These are phyloP conservation scores for Pichia sp. DNA, from an alignment of 1,139 yeast species.

Conservation along the genomic window DNA sequence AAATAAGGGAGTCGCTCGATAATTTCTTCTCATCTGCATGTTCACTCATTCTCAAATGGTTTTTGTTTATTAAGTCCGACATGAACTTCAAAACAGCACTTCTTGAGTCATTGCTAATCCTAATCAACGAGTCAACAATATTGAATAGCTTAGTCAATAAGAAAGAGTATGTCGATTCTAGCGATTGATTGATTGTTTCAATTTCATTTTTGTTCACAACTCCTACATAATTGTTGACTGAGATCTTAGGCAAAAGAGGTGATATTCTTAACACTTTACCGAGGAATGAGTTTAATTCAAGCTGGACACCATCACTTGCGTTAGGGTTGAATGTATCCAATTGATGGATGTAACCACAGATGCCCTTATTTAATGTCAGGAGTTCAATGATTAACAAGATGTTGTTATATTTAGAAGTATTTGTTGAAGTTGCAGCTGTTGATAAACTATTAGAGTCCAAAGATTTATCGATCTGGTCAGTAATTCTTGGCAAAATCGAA, in stretches of 20 bases:
- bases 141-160: slow-evolving; percentile 58
- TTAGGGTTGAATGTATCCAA: slow-evolving; percentile 52
- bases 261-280: slow-evolving; percentile 79
- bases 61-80: slow-evolving; percentile 65
- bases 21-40: slow-evolving; percentile 67
- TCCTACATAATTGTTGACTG: slow-evolving; percentile 44
- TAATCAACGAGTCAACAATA: slow-evolving; percentile 68
- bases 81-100: slow-evolving; percentile 60
- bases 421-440: slow-evolving; percentile 36
- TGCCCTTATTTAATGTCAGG: slow-evolving; percentile 56
- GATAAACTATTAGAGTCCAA: slow-evolving; percentile 36
- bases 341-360: slow-evolving; percentile 57
- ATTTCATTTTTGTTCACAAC: slow-evolving; percentile 41
- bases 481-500: slow-evolving; percentile 48
- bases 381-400: slow-evolving; percentile 53
- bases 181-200: slow-evolving; percentile 46
- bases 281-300: slow-evolving; percentile 59
- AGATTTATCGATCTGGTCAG: slow-evolving; percentile 23
- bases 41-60: slow-evolving; percentile 84
- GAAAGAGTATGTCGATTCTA: slow-evolving; percentile 57
- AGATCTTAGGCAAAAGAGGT: slow-evolving; percentile 55
- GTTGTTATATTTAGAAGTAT: slow-evolving; percentile 39
- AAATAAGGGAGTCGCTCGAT: slow-evolving; percentile 79
- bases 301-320: slow-evolving; percentile 40
- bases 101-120: slow-evolving; percentile 68